Evolutionary conservation across 495 filamentous ascomycete genomes (phyloP), one percentile per base, ranked within the genome.

Genomic region (Aspergillus saccharolyticus): DNA sequence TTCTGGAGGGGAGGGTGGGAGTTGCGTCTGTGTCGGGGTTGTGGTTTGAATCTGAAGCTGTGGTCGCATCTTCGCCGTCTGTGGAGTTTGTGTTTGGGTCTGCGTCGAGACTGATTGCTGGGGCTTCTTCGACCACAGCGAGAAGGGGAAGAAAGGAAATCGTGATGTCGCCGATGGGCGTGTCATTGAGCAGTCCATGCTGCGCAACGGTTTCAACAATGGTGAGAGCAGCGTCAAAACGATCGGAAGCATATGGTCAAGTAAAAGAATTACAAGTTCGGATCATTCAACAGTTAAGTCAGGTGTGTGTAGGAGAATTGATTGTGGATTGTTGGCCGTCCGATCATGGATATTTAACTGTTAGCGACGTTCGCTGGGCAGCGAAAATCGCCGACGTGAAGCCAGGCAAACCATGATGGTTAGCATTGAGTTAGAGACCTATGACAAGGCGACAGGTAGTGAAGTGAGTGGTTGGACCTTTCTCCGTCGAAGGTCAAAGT

Each of bases 91-190:
- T 1, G 55, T 53, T 18, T 42, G 52, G 3, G 60, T 58, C 42
- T 62, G 60, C 18, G 60, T 62, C 5, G 55, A 58, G 1, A 22
- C 19, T 14, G 60, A 55, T 17, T 48, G 49, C 20, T 46, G 61
- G 52, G 16, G 57, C 22, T 45, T 24, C 24, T 44, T 33, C 1
- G 53, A 52, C 60, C 60, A 62, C 43, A 57, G 43, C 15, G 53
- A 56, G 30, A 56, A 58, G 25, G 57, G 45, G 28, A 62, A 57
- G 45, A 52, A 62, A n/a, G 60, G 60, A 44, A 62, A 62, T 1
- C 60, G 60, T 7, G 60, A 28, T n/a, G 47, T 50, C 20, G 47
- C 17, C 16, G 47, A 45, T 20, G 51, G 48, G n/a, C 55, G 54
- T 19, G 54, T 51, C 28, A 56, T 39, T 39, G 44, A 28, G 52